Conservation (phyloP, 1,139 yeast genomes). For the Suhomyces anneliseae region DNA sequence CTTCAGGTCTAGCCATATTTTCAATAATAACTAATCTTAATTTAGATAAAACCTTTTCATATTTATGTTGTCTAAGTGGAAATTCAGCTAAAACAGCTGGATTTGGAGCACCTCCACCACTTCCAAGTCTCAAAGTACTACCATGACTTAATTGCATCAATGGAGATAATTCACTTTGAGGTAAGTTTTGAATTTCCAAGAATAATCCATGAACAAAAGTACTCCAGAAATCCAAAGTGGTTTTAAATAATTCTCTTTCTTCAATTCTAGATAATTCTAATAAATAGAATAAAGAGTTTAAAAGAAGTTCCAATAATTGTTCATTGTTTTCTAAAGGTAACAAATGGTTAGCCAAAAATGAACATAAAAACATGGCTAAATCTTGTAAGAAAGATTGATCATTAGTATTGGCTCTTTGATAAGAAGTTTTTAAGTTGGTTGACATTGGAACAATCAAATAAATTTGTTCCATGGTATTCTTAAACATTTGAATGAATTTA, state of each 20-base stretch:
- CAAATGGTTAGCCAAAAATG: constrained; percentile 79
- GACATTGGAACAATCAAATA: constrained; percentile 69
- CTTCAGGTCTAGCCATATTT: constrained; percentile 98
- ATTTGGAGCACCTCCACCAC: constrained; percentile 80
- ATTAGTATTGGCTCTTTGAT: constrained; percentile 70
- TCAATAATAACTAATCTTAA: constrained; percentile 90
- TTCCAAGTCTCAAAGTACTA: constrained; percentile 45
- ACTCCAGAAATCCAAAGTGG: constrained; percentile 93
- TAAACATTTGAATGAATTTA: constrained; percentile 70
- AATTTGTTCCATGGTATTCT: constrained; percentile 71
- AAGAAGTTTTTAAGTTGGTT: constrained; percentile 72
- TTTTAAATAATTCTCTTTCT: constrained; percentile 93
- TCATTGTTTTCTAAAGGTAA: constrained; percentile 67
- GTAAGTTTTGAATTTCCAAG: constrained; percentile 81
- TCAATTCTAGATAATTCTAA: constrained; percentile 87
- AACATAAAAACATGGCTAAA: constrained; percentile 87
- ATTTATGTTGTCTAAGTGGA: constrained; percentile 84
- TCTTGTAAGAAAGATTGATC: constrained; percentile 96
- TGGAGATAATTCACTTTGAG: constrained; percentile 70
- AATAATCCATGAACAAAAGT: constrained; percentile 77
- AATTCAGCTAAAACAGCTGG: constrained; percentile 73
- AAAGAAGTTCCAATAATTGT: constrained; percentile 56
- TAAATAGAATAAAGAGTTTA: constrained; percentile 76
- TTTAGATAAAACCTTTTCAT: constrained; percentile 71
- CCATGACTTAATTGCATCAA: constrained; percentile 69